Percentiles rank a stretch among this genome's conserved stretches.
These are phyloP conservation scores for Sphenostylis stenocarpa DNA, from an alignment of 306 rosid genomes.

Conservation along the genomic window DNA sequence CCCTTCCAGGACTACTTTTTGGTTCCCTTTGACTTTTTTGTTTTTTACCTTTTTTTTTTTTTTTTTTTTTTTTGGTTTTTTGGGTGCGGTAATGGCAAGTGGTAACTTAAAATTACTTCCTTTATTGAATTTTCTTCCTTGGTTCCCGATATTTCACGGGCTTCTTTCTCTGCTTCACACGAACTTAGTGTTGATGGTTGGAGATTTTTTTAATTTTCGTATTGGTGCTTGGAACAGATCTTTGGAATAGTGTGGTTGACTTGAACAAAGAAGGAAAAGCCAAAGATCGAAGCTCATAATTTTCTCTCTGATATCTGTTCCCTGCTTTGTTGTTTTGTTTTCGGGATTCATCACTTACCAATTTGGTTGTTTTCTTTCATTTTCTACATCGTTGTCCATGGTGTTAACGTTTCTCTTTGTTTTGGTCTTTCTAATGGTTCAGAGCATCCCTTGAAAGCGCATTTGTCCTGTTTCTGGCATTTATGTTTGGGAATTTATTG, in stretches of 20 bases:
- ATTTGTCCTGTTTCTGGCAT: conserved; percentile 21
- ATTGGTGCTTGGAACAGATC: conserved; percentile 7
- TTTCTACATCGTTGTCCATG: conserved; percentile 17
- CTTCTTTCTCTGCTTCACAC: background rate
- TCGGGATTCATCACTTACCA: conserved; percentile 1
- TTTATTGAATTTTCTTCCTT: background rate
- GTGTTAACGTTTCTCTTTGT: background rate
- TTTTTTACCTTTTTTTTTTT: background rate
- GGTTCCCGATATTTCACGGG: background rate
- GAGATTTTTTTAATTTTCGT: conserved; percentile 4
- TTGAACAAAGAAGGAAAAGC: conserved; percentile 22
- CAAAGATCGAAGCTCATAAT: conserved; percentile 26
- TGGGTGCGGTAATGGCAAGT: background rate
- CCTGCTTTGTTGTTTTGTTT: background rate
- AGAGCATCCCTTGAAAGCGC: background rate
- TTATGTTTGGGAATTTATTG: background rate
- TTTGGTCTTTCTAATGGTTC: conserved; percentile 28
- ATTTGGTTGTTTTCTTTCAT: conserved; percentile 21
- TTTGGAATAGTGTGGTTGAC: conserved; percentile 45
- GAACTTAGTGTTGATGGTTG: conserved; percentile 9
- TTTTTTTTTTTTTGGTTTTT: background rate
- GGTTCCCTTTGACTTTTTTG: conserved; percentile 14
- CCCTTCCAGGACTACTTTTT: conserved; percentile 31
- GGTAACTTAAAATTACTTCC: background rate
- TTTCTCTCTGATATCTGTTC: background rate